Percentiles rank a stretch among this genome's conserved stretches.
These are phyloP conservation scores for Atalantia buxifolia DNA, from an alignment of 345 rosid genomes.

Conservation along the genomic window DNA sequence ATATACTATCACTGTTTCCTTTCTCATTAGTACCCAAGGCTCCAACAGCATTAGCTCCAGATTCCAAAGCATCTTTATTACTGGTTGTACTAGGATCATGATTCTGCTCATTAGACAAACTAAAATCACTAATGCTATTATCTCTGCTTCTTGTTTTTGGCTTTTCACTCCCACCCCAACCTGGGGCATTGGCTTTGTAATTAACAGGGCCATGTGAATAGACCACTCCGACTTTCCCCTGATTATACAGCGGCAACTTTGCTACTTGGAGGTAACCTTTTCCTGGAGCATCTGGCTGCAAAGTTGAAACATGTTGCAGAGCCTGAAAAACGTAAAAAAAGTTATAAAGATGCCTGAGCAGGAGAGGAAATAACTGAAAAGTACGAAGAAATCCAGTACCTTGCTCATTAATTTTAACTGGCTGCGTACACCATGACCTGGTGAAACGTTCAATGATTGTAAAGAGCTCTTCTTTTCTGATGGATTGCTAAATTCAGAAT, in stretches of 20 bases:
- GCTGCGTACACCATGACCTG: constrained; percentile 29
- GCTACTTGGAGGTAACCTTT: constrained; percentile 23
- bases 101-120: constrained; percentile 28
- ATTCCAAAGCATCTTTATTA: constrained; percentile 18
- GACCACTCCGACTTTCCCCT: constrained; percentile 29
- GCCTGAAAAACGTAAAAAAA: constrained; percentile 7
- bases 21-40: constrained; percentile 29
- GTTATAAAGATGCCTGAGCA: not conserved
- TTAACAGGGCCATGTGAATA: constrained; percentile 21
- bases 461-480: constrained; percentile 29
- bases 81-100: constrained; percentile 25
- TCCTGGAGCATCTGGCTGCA: constrained; percentile 19
- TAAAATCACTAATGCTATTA: constrained; percentile 17
- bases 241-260: constrained; percentile 28
- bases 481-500: constrained; percentile 18
- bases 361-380: not conserved
- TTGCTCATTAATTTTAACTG: constrained; percentile 39
- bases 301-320: constrained; percentile 10
- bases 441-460: constrained; percentile 9
- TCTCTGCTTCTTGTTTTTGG: constrained; percentile 30
- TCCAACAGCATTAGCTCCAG: constrained; percentile 18
- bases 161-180: constrained; percentile 37
- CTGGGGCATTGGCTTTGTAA: constrained; percentile 27
- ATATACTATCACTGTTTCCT: constrained; percentile 28
- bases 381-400: constrained; percentile 19